Evolutionary conservation across 495 filamentous ascomycete species (phyloP), one percentile per base, ranked within the genome.

Genomic region (Penicillium diatomitis): DNA sequence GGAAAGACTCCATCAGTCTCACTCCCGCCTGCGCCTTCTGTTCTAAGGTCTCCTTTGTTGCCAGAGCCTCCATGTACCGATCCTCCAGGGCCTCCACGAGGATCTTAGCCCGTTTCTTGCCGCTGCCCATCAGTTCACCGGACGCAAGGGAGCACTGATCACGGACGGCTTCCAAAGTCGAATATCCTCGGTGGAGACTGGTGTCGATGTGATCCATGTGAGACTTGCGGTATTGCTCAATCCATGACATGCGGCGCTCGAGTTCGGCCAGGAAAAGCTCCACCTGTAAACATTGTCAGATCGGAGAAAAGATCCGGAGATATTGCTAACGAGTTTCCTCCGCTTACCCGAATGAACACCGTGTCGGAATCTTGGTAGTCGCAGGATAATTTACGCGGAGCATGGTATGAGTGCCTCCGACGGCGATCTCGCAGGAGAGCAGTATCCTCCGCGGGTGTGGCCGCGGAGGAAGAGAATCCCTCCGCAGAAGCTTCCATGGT

Each of bases 81-180:
- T 77, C 79, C 61, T 99, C 92, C n/a, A 99, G 73, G 2, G 88
- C 95, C 49, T 97, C 92, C 11, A 99, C 88, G 64, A 97, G 79
- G 39, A 96, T 81, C 54, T 85, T 84, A 36, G 95, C 87, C 41
- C 88, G 79, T 52, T 86, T 81, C 46, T 84, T 83, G 29, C 92
- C 90, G 39, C 87, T 87, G 31, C 86, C 94, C 63, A 96, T 85
- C 36, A 96, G 76, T 52, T 89, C 90, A 48, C 87, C 90, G 6
- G 90, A 94, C n/a, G 90, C 87, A 49, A 89, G 78, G 5, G 86
- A 88, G 64, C 92, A 99, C 51, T 87, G 82, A 53, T 86, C 82
- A 48, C 88, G 80, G 3, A 99, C 89, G 9, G 90, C 86, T 58
- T 91, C 86, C 9, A 99, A 69, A 0, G 90, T 92, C 4, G 80